Evolutionary conservation across 2,329 filamentous ascomycete species (phyloP).

Genomic region (Cladosporium austrohemisphaericum): DNA sequence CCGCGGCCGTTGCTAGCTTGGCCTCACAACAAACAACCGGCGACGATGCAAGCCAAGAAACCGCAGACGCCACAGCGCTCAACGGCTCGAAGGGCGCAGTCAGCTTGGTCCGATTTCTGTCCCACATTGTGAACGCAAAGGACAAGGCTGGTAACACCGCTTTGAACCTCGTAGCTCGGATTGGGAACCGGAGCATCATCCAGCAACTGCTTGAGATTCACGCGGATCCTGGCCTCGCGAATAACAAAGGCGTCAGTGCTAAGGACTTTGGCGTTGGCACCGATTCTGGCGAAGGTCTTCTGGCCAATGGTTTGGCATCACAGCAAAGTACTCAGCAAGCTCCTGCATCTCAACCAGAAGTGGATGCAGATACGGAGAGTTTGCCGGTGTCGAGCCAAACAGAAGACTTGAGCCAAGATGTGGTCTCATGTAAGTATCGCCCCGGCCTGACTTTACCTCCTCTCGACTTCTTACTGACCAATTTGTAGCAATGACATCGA

Average conservation of each 20-base stretch:
- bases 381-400: conserved; percentile 45
- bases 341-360: conserved; percentile 21
- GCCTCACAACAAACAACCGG: conserved; percentile 26
- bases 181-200: conserved; percentile 90
- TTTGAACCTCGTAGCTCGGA: conserved; percentile 86
- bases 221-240: conserved; percentile 86
- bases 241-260: conserved; percentile 81
- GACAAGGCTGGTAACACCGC: conserved; percentile 94
- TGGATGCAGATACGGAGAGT: conserved; percentile 40
- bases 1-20: conserved; percentile 21
- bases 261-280: conserved; percentile 91
- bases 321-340: conserved; percentile 24
- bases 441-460: conserved; percentile 3
- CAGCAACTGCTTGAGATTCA: conserved; percentile 95
- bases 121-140: conserved; percentile 91
- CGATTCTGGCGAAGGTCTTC: conserved; percentile 47
- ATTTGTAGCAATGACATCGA: conserved; percentile 68
- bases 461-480: conserved; percentile 35
- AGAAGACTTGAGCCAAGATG: conserved; percentile 73
- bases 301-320: conserved; percentile 23
- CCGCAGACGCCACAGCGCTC: conserved; percentile 16
- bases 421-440: conserved; percentile 66
- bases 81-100: conserved; percentile 57
- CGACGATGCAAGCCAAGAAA: conserved; percentile 28
- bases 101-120: conserved; percentile 88